A percentile compares a stretch with the other conserved stretches of the same genome.
phyloP scores from a whole-genome alignment of 345 rosid genomes.

The Dimocarpus longan region DNA sequence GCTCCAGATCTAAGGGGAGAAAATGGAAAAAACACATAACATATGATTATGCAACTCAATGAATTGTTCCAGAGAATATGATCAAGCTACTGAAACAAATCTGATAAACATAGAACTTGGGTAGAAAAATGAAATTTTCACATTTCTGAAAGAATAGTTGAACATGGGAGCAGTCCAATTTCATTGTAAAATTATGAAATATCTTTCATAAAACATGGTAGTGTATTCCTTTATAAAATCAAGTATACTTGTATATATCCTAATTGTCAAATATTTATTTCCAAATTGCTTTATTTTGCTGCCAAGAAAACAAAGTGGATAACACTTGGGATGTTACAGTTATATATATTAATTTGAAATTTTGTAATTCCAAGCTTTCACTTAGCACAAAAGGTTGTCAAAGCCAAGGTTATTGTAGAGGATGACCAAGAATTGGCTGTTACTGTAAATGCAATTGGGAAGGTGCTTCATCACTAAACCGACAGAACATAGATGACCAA shows the following conservation, averaged over 20 bases:
- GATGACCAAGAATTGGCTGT: neutral
- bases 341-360: neutral
- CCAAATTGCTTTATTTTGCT: neutral
- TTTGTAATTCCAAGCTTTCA: slow-evolving; percentile 5
- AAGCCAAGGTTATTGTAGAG: neutral
- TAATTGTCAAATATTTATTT: neutral
- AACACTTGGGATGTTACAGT: neutral
- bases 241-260: too few species aligned
- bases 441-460: neutral
- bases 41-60: neutral
- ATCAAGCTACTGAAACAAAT: neutral
- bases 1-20: neutral
- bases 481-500: neutral
- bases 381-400: neutral
- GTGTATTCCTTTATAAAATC: too few species aligned
- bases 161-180: too few species aligned
- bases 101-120: neutral
- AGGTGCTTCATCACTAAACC: neutral
- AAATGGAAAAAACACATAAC: neutral
- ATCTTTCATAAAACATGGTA: too few species aligned
- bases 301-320: neutral
- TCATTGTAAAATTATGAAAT: too few species aligned
- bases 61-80: neutral
- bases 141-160: too few species aligned
- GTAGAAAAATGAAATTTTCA: too few species aligned